Evolutionary conservation across 2,329 filamentous ascomycete genomes (phyloP), one percentile per base, ranked within the genome.

Genomic region (Stachybotrys echinatus): DNA sequence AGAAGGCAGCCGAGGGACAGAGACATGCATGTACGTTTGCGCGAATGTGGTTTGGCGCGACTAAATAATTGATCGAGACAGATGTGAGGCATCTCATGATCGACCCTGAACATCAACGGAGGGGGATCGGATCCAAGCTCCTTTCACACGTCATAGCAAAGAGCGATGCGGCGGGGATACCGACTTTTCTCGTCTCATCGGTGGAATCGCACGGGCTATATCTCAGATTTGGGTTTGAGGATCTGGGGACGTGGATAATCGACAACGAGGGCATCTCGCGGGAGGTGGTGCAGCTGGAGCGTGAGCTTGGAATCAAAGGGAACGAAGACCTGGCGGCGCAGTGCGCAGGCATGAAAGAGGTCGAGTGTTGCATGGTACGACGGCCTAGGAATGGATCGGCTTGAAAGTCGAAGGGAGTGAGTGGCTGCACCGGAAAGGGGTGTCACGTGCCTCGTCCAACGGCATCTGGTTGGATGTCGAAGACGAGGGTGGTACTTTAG

Each of bases 11-110:
- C n/a, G n/a, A n/a, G n/a, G n/a, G n/a, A n/a, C n/a, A n/a, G n/a
- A n/a, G n/a, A n/a, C n/a, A n/a, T n/a, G n/a, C n/a, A n/a, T n/a
- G n/a, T n/a, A n/a, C n/a, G n/a, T n/a, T n/a, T n/a, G n/a, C n/a
- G n/a, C n/a, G n/a, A n/a, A n/a, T n/a, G n/a, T n/a, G n/a, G n/a
- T n/a, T n/a, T n/a, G n/a, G n/a, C n/a, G n/a, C n/a, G n/a, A n/a
- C n/a, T n/a, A n/a, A n/a, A n/a, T n/a, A n/a, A n/a, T n/a, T n/a
- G n/a, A n/a, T n/a, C n/a, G 19, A 60, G 56, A 54, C 42, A 48
- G 59, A 18, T n/a, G n/a, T n/a, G n/a, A 53, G 54, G 18, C 55
- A 55, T n/a, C 50, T 58, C 18, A 61, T 59, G 58, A 48, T 61
- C 7, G 50, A 55, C 17, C 58, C 61, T 2, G 14, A 39, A 14